A percentile compares a stretch with the other conserved stretches of the same genome.
Conservation (phyloP, 345 rosid species). For the Trapa bicornis region DNA sequence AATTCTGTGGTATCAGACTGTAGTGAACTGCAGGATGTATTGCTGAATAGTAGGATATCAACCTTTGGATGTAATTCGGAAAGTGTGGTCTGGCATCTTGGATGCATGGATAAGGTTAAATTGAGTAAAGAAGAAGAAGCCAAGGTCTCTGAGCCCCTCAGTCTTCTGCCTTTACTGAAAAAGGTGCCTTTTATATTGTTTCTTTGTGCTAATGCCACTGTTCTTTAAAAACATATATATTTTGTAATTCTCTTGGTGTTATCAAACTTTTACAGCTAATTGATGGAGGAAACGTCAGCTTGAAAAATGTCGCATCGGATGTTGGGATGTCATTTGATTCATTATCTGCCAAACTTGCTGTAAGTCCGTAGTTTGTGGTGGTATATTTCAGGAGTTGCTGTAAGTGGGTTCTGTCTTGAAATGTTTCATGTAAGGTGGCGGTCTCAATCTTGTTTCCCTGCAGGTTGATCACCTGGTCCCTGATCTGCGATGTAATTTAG, state of each 20-base stretch:
- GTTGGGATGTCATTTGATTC: slow-evolving; percentile 59
- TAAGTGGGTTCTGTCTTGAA: neutral
- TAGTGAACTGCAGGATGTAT: slow-evolving; percentile 36
- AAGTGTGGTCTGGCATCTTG: slow-evolving; percentile 23
- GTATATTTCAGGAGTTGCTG: slow-evolving; percentile 2
- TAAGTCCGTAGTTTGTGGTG: slow-evolving; percentile 10
- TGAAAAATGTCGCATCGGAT: slow-evolving; percentile 67
- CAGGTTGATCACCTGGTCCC: slow-evolving; percentile 59
- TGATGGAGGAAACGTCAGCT: slow-evolving; percentile 66
- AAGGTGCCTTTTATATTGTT: slow-evolving; percentile 23
- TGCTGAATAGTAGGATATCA: slow-evolving; percentile 27
- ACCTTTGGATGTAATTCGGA: slow-evolving; percentile 28
- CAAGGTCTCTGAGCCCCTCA: slow-evolving; percentile 27
- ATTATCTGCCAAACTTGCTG: slow-evolving; percentile 49
- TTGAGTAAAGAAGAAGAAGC: slow-evolving; percentile 28
- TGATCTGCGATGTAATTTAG: slow-evolving; percentile 49
- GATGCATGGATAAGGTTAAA: slow-evolving; percentile 7
- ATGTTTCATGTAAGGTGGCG: slow-evolving; percentile 7
- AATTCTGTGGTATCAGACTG: slow-evolving; percentile 11
- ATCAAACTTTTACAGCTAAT: slow-evolving; percentile 43
- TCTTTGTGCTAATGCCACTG: neutral
- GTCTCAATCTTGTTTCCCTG: slow-evolving; percentile 2
- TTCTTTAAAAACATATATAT: neutral
- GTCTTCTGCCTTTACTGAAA: slow-evolving; percentile 49
- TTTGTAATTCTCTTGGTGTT: neutral